phyloP scores from a whole-genome alignment of 306 rosid species.

The Acacia confusa region DNA sequence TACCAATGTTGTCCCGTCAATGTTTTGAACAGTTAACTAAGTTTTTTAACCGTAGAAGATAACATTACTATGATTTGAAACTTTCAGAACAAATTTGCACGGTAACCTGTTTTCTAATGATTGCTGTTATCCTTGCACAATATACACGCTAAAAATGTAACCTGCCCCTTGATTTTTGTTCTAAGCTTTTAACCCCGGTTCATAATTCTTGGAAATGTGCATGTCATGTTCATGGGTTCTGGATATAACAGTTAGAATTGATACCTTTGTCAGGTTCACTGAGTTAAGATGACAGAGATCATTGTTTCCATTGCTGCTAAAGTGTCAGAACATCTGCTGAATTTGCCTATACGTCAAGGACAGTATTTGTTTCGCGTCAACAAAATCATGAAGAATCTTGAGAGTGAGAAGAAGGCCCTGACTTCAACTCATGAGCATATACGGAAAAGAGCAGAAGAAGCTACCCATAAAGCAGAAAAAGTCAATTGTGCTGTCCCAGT shows the following conservation, averaged over 20 bases:
- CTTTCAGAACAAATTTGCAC: no score
- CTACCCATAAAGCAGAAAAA: background rate
- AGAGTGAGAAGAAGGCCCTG: constrained; percentile 7
- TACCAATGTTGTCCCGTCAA: no score
- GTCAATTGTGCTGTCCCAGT: background rate
- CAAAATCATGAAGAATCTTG: background rate
- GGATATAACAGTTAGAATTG: background rate
- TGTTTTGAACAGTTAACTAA: no score
- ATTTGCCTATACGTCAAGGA: background rate
- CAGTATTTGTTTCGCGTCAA: background rate
- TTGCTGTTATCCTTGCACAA: background rate
- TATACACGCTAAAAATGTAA: background rate
- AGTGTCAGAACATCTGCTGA: background rate
- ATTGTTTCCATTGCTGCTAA: background rate
- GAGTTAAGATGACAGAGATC: background rate
- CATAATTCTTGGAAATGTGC: background rate
- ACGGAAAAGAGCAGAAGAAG: constrained; percentile 7
- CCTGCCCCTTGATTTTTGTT: background rate
- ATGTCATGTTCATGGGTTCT: background rate
- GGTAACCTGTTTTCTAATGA: background rate
- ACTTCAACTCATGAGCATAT: background rate
- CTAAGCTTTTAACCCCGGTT: background rate
- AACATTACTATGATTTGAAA: no score
- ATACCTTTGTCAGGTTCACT: background rate
- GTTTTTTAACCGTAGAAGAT: no score